Conservation (phyloP, 495 filamentous ascomycete species). For the Rhizodiscina lignyota region DNA sequence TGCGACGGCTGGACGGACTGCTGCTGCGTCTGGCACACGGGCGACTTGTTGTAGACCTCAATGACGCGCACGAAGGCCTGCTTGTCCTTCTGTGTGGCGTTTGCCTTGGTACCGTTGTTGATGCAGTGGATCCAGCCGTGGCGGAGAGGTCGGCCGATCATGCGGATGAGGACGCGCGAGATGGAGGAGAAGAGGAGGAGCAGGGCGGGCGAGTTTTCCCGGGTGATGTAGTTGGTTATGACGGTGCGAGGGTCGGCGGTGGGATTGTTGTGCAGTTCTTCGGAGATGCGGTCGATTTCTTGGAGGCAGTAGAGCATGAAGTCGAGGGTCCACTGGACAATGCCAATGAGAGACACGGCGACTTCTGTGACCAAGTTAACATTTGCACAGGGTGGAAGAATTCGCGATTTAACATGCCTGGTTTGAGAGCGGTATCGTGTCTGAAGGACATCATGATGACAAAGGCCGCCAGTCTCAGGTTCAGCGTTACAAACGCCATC, state of each 20-base stretch:
- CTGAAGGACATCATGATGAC: constrained; percentile 44
- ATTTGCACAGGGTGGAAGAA: constrained; percentile 10
- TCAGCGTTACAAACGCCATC: constrained; percentile 56
- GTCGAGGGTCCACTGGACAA: constrained; percentile 48
- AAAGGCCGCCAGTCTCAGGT: constrained; percentile 52
- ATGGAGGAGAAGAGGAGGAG: constrained; percentile 57
- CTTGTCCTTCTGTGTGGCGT: constrained; percentile 4
- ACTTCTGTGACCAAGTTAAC: constrained; percentile 19
- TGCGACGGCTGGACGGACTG: constrained; percentile 26
- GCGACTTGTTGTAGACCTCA: constrained; percentile 7
- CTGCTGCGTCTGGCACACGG: constrained; percentile 29
- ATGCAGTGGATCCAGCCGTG: constrained; percentile 3
- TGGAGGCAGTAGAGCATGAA: constrained; percentile 54
- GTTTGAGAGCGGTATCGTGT: constrained; percentile 6
- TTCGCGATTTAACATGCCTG: constrained; percentile 4
- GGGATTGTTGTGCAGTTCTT: constrained; percentile 31
- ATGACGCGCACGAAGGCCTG: constrained; percentile 10
- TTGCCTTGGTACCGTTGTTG: constrained; percentile 4
- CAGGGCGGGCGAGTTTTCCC: constrained; percentile 35
- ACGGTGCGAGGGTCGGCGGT: constrained; percentile 24
- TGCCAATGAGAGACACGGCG: constrained; percentile 36
- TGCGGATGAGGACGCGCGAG: constrained; percentile 52
- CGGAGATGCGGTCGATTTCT: constrained; percentile 43
- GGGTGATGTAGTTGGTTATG: constrained; percentile 28
- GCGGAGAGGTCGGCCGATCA: constrained; percentile 45